phyloP scores from a whole-genome alignment of 176 grass and related monocot species.

The barley (Hordeum vulgare) region DNA sequence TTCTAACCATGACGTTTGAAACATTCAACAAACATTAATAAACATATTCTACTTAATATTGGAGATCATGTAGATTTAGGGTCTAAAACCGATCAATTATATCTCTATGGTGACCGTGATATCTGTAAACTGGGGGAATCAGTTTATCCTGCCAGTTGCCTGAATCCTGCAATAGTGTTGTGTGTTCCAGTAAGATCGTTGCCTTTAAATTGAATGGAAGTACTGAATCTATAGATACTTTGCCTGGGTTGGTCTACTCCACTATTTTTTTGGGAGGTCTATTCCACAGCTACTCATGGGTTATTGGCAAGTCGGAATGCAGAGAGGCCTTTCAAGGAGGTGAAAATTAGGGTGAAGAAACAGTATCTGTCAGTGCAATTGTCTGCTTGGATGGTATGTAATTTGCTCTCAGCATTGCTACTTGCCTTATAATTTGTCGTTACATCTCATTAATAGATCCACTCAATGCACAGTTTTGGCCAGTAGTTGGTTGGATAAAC shows the following conservation, averaged over 20 bases:
- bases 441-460: not conserved
- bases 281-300: not conserved
- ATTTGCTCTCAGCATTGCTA: not conserved
- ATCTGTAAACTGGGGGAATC: too few species aligned
- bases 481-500: conserved; percentile 87
- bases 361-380: conserved; percentile 85
- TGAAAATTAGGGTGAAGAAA: conserved; percentile 67
- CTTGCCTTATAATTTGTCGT: not conserved
- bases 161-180: not conserved
- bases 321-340: conserved; percentile 73
- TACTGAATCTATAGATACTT: not conserved
- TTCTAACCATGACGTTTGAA: not conserved
- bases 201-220: not conserved
- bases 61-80: not conserved
- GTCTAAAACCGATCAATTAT: not conserved
- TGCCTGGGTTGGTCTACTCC: not conserved
- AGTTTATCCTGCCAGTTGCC: not conserved
- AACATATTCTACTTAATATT: not conserved
- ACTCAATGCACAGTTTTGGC: conserved; percentile 66
- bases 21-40: not conserved
- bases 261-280: not conserved
- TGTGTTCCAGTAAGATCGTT: not conserved
- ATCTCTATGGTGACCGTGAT: not conserved
- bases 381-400: conserved; percentile 81
- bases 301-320: conserved; percentile 7